Conservation (phyloP, 306 rosid species). For the Citrullus amarus region DNA sequence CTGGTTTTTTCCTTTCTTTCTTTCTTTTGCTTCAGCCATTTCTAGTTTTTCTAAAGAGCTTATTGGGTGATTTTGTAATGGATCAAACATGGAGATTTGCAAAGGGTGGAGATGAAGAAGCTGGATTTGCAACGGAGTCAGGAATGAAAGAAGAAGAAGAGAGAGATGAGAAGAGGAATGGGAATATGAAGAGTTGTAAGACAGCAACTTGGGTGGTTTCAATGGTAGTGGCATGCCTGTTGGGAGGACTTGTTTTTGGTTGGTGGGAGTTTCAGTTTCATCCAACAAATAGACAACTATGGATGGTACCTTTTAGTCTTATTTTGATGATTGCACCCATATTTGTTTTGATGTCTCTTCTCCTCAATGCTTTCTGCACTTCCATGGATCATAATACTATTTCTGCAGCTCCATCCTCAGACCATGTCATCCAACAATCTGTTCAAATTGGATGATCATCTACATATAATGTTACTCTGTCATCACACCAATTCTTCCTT, state of each 20-base stretch:
- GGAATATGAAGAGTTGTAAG: not conserved
- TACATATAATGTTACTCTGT: not conserved
- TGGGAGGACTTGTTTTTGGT: slow-evolving; percentile 43
- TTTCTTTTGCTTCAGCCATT: not conserved
- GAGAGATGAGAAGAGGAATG: not conserved
- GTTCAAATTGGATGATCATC: not conserved
- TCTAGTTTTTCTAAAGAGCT: not conserved
- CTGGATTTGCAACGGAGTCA: not conserved
- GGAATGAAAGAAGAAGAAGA: slow-evolving; percentile 6
- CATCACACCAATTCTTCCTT: not conserved
- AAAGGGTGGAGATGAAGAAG: not conserved
- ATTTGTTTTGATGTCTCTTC: slow-evolving; percentile 36
- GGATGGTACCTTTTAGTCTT: slow-evolving; percentile 95
- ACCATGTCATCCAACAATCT: slow-evolving; percentile 1
- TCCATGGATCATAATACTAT: not conserved
- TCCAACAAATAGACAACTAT: slow-evolving; percentile 41
- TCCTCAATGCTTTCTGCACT: slow-evolving; percentile 26
- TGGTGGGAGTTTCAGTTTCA: slow-evolving; percentile 68
- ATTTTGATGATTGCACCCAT: slow-evolving; percentile 54
- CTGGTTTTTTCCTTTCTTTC: not conserved
- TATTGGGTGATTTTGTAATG: not conserved
- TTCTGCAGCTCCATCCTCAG: not conserved
- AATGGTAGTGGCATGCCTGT: slow-evolving; percentile 27
- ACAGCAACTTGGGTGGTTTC: not conserved
- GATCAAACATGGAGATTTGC: not conserved